Evolutionary conservation across 176 grass and related monocot genomes (phyloP).

Genomic region (Luzula sylvatica): DNA sequence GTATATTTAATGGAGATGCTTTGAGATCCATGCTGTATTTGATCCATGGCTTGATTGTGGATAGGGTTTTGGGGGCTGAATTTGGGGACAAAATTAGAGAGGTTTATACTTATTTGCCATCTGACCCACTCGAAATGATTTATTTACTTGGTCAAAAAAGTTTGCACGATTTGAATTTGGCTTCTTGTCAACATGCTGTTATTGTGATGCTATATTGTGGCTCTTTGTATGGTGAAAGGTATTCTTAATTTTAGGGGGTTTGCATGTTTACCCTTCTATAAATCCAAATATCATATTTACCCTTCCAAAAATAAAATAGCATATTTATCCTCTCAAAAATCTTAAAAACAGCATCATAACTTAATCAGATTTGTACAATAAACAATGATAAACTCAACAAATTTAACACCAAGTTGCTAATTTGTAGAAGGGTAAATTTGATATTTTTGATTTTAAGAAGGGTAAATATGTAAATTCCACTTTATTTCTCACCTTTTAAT

Average conservation of each 20-base stretch:
- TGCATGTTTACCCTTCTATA: no score
- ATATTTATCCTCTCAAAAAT: no score
- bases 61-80: constrained; percentile 50
- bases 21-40: constrained; percentile 74
- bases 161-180: constrained; percentile 57
- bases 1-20: constrained; percentile 53
- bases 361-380: no score
- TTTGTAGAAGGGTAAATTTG: no score
- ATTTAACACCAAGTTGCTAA: background rate
- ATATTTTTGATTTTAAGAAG: no score
- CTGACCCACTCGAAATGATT: constrained; percentile 68
- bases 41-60: constrained; percentile 50
- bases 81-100: constrained; percentile 80
- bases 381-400: background rate
- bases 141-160: constrained; percentile 70
- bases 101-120: constrained; percentile 52
- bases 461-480: no score
- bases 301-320: no score
- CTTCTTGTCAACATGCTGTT: constrained; percentile 67
- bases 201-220: constrained; percentile 65
- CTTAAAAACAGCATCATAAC: no score
- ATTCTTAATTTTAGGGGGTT: no score
- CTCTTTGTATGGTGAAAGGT: constrained; percentile 81
- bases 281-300: no score
- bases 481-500: background rate